Base-by-base conservation (phyloP, 2,329 filamentous ascomycete species). In the Epichloe sylvatica region DNA sequence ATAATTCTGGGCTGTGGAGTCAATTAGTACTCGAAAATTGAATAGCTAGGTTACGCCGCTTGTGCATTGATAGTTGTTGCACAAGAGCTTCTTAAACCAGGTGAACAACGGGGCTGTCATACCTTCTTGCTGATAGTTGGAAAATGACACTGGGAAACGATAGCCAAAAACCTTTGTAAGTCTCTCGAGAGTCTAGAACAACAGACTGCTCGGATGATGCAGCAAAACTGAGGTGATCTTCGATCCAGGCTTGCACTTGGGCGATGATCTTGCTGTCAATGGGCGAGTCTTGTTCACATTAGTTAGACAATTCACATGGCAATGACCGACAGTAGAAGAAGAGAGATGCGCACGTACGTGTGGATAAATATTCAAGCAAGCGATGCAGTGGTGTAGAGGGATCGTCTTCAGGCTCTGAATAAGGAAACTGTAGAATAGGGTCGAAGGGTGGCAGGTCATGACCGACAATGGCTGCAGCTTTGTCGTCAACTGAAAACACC, bases 101-200 rank as follows among this genome's bases (percentile, higher is more conserved):
- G 23, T n/a, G 3, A 17, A 36, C 30, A 47, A 17, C 33, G 17
- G 30, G 39, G 30, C 39, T 19, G 19, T 59, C 69, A 54, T 65
- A 75, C 74, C 67, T 70, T 50, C 70, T 65, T 35, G 49, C 54
- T 34, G 52, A 51, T 38, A 67, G 54, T 25, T 62, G 56, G 6
- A 54, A 46, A 17, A 78, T 64, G 9, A 81, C 56, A 0, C 74
- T 71, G 0, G 78, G 76, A 25, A 82, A 66, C 3, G 60, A 53
- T 34, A 61, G 54, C 78, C 78, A 83, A 54, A 82, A 74, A 3
- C 64, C 57, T 35, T 60, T 65, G 51, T 79, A 64, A 34, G 65
- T 64, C 15, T 60, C 62, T 49, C 69, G 74, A 2, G 71, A 70
- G 25, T 71, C 64, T n/a, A 69, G 59, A 5, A 71, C 65, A 3